A percentile compares a stretch with the other conserved stretches of the same genome.
Conservation (phyloP, 164 flowering plant species). For the Annona squamosa region DNA sequence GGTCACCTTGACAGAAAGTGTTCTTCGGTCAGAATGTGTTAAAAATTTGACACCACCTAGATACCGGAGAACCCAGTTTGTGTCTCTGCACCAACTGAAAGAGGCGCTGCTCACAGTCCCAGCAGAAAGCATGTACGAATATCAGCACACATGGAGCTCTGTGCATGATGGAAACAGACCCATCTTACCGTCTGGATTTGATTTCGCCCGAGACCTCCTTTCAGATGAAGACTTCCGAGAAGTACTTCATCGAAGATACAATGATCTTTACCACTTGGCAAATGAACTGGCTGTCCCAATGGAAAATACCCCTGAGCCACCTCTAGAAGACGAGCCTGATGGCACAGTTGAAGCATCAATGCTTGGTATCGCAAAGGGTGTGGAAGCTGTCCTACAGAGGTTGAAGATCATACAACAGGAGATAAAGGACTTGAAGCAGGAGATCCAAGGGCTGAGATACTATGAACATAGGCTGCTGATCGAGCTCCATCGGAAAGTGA, state of each 20-base stretch:
- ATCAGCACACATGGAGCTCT: constrained; percentile 83
- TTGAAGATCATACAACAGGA: constrained; percentile 80
- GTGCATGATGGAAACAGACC: constrained; percentile 61
- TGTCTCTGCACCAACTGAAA: constrained; percentile 50
- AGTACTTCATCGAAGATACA: constrained; percentile 69
- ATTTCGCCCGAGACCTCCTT: constrained; percentile 71
- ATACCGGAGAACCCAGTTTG: constrained; percentile 49
- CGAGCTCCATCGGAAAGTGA: constrained; percentile 72
- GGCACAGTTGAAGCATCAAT: constrained; percentile 56
- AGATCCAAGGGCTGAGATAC: constrained; percentile 87
- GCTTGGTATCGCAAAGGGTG: constrained; percentile 85
- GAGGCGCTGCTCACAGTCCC: constrained; percentile 76
- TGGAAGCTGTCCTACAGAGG: constrained; percentile 76
- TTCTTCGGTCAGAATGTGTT: constrained; percentile 75
- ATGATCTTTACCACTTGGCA: constrained; percentile 76
- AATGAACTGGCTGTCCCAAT: constrained; percentile 62
- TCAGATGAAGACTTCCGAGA: constrained; percentile 90
- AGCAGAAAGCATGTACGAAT: constrained; percentile 85
- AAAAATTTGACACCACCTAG: constrained; percentile 67
- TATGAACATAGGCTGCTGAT: constrained; percentile 70
- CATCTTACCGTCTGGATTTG: constrained; percentile 55
- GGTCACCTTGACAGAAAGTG: constrained; percentile 50
- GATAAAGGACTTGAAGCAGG: constrained; percentile 82
- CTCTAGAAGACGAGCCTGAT: constrained; percentile 24
- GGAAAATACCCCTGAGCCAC: constrained; percentile 31